A percentile compares a stretch with the other conserved stretches of the same genome.
Conservation (phyloP, 495 filamentous ascomycete genomes). For the Parathielavia hyrcaniae region DNA sequence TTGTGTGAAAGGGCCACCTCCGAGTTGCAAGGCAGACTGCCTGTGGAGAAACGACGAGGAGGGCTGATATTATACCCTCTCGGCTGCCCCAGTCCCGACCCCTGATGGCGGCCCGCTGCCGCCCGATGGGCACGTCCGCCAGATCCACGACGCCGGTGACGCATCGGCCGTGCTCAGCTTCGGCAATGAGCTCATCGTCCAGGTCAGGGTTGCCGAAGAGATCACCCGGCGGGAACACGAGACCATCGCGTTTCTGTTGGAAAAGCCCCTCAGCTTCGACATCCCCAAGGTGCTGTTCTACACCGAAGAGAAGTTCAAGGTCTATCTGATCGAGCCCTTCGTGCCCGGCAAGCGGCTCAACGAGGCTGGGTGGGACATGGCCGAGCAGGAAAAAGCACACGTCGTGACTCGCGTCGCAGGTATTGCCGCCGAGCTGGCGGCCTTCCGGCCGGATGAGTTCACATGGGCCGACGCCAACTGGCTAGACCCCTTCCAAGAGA, state of each 20-base stretch:
- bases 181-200: slow-evolving; percentile 4
- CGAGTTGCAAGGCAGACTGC: neutral
- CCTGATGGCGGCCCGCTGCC: neutral
- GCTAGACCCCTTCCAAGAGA: slow-evolving; percentile 6
- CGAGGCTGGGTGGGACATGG: slow-evolving; percentile 9
- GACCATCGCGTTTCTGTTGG: slow-evolving; percentile 2
- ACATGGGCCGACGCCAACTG: neutral
- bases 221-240: neutral
- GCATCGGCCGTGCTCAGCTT: slow-evolving; percentile 9
- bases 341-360: slow-evolving; percentile 5
- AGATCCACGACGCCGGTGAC: slow-evolving; percentile 13
- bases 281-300: slow-evolving; percentile 7
- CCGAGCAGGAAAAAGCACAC: slow-evolving; percentile 1
- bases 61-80: slow-evolving; percentile 2
- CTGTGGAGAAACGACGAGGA: neutral
- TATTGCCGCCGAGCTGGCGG: neutral
- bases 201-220: slow-evolving; percentile 5
- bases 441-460: neutral
- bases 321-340: neutral
- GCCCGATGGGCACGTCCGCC: slow-evolving; percentile 8
- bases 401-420: slow-evolving; percentile 1
- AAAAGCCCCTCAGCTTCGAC: slow-evolving; percentile 4
- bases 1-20: neutral
- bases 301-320: neutral
- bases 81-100: neutral